A percentile compares a stretch with the other conserved stretches of the same genome.
These are phyloP conservation scores for Saururus chinensis DNA, from an alignment of 164 flowering plant species.

Conservation along the genomic window DNA sequence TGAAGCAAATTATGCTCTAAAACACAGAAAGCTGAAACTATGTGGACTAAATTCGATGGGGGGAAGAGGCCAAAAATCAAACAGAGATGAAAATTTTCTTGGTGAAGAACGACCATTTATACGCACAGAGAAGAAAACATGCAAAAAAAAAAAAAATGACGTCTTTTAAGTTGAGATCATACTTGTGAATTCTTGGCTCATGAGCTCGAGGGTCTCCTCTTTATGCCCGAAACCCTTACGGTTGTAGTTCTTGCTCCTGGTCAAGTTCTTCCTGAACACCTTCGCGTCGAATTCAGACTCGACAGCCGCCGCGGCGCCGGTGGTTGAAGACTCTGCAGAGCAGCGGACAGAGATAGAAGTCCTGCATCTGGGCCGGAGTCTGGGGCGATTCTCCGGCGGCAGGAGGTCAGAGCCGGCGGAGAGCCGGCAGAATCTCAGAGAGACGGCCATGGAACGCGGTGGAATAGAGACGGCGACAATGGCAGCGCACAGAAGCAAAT, in stretches of 20 bases:
- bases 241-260: constrained; percentile 80
- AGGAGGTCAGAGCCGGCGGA: constrained; percentile 21
- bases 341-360: constrained; percentile 43
- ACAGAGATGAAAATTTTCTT: too few species aligned
- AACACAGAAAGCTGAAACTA: too few species aligned
- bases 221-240: constrained; percentile 81
- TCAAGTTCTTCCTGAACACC: constrained; percentile 66
- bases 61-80: too few species aligned
- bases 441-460: constrained; percentile 34
- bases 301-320: constrained; percentile 15
- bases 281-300: constrained; percentile 77
- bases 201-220: constrained; percentile 70
- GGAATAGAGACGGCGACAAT: neutral
- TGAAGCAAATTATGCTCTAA: too few species aligned
- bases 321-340: constrained; percentile 24
- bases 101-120: too few species aligned
- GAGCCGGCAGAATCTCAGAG: constrained; percentile 49
- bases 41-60: too few species aligned
- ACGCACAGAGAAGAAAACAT: neutral
- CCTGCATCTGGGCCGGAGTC: constrained; percentile 19
- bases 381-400: constrained; percentile 18
- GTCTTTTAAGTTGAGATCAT: constrained; percentile 6
- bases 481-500: neutral
- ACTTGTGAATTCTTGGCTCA: constrained; percentile 89
- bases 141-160: neutral